phyloP scores from a whole-genome alignment of 352 stramenopile species.

The Pythium phragmiticola region DNA sequence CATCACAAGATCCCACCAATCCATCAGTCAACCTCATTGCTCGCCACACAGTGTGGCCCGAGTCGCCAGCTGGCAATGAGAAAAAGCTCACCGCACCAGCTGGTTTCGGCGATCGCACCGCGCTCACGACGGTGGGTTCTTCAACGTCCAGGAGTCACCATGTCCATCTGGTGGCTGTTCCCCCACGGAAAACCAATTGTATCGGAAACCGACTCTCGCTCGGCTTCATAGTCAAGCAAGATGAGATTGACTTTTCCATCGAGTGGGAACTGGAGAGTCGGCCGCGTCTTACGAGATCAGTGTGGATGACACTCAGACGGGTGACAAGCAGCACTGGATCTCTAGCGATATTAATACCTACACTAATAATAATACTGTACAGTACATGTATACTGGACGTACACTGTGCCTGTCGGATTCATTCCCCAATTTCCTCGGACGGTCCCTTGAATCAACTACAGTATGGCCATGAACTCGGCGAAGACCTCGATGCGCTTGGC shows the following conservation, averaged over 20 bases:
- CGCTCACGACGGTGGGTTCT: constrained; percentile 2
- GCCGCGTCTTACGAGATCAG: too few species aligned
- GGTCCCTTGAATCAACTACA: neutral
- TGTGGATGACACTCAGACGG: too few species aligned
- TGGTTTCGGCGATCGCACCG: neutral
- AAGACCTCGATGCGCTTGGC: constrained; percentile 9
- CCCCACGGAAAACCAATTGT: neutral
- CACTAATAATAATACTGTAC: too few species aligned
- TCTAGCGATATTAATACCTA: too few species aligned
- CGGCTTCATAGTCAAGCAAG: neutral
- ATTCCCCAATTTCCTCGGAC: constrained; percentile 1
- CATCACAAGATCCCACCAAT: too few species aligned
- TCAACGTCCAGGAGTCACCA: neutral
- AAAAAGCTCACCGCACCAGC: neutral
- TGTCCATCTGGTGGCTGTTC: constrained; percentile 8
- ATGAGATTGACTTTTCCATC: neutral
- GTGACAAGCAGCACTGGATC: too few species aligned
- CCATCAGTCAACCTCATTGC: too few species aligned
- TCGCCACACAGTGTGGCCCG: too few species aligned
- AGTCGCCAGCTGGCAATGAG: neutral
- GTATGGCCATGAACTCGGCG: neutral
- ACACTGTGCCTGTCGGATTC: neutral
- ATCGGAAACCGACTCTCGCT: neutral
- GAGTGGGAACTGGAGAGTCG: neutral
- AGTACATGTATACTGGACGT: too few species aligned